Evolutionary conservation across 148 eudicot genomes (phyloP), one percentile per base, ranked within the genome.

Genomic region (Vaccinium macrocarpon): DNA sequence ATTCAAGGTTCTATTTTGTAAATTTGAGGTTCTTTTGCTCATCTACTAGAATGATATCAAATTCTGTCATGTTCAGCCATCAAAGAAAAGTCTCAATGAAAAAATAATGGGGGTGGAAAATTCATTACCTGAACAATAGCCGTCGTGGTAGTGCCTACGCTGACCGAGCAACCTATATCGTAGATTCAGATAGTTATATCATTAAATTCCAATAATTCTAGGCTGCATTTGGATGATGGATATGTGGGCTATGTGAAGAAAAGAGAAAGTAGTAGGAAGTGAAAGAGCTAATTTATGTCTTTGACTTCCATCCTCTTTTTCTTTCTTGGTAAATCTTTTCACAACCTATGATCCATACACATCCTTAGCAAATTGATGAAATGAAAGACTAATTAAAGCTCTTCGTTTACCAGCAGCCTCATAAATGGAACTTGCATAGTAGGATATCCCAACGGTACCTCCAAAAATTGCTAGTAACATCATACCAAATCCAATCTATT

Each of bases 401-500:
- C 48, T 76, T 75, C 9, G 38, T 78, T 89, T 84, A 95, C 98
- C 94, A 83, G 98, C 92, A 78, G 92, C 84, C 86, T 90, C 86
- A 85, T 93, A 91, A 46, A 89, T 90, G 4, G 90, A 83, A 61
- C 80, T 86, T 57, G 97, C 94, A 87, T 94, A 95, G 76, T 81
- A 92, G 3, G 89, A 80, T 18, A 94, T 87, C 46, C 89, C 98
- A 68, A 82, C 87, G 25, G 88, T 73, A 12, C 98, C 98, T 23
- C 91, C 92, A 79, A 93, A 88, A 83, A 87, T 87, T n/a, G 86
- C 80, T 27, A 92, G 72, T 8, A 87, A 83, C 90, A 90, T 81
- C 29, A 93, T 82, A 42, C 96, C 98, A 59, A 92, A 85, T 75
- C 88, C 91, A 79, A 95, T 86, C 98, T 95, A 81, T 21, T 55